Base-by-base conservation (phyloP, 495 filamentous ascomycete species). In the Xylaria palmicola region DNA sequence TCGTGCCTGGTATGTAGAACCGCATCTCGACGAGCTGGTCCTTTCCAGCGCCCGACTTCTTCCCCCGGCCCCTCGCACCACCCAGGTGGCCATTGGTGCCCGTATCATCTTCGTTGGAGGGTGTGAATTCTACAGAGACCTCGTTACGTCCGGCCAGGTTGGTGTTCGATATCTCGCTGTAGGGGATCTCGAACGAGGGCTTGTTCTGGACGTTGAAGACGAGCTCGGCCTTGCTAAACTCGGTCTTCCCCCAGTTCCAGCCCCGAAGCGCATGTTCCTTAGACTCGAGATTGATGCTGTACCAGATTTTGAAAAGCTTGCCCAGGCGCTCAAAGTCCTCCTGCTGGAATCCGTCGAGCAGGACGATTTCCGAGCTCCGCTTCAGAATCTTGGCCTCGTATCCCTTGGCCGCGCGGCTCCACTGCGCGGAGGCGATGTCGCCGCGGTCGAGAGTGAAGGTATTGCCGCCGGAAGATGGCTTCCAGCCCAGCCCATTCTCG, bases 221-320 rank as follows among this genome's bases (percentile, higher is more conserved):
- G 30, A 99, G 85, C 75, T 99, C 95, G 44, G 90, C 87, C 73
- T 98, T 97, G 62, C 89, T 88, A 70, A 99, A 97, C 70, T 99
- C 95, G 58, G 89, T 90, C 75, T 98, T 99, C 61, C 95, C 95
- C 95, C 95, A 99, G 72, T 98, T 99, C 95, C 95, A 99, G 37
- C 95, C 95, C 62, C 94, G 89, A 44, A 99, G 81, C 5, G 93
- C 90, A 72, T 98, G 94, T 73, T 98, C 95, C 72, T 90, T 89
- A 68, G 85, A 88, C 65, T 97, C 93, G 51, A 99, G 79, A 70
- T 88, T 95, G 69, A 93, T 85, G 70, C 90, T 92, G 75, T 98
- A 99, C 89, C 92, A 98, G 65, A 89, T 86, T 75, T 96, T 97
- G 81, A 99, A 94, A 61, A 91, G 83, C 69, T 96, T 96, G 75